Evolutionary conservation across 1,284 basidiomycete species (phyloP).

Genomic region (Rhodotorula sp.): DNA sequence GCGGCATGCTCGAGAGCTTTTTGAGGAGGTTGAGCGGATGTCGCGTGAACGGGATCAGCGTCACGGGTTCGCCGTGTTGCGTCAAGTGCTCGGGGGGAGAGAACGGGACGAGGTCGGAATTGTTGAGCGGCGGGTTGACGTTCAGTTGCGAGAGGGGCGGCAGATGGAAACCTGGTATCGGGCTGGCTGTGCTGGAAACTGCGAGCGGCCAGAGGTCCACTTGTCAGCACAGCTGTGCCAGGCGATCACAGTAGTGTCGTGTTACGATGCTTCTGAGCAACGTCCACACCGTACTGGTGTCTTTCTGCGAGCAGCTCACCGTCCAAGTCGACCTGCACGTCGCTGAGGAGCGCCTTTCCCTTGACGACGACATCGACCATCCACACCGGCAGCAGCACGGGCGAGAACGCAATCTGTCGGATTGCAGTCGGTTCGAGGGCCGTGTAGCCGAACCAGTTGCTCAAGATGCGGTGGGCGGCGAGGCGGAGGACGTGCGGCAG

Average conservation of each 20-base stretch:
- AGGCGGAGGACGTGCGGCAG: slow-evolving; percentile 17
- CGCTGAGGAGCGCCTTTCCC: slow-evolving; percentile 19
- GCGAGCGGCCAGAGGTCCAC: too few relatives aligned
- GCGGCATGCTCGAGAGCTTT: slow-evolving; percentile 21
- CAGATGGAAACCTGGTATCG: slow-evolving; percentile 29
- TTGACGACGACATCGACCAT: slow-evolving; percentile 27
- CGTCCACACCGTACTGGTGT: too few relatives aligned
- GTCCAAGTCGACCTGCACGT: slow-evolving; percentile 17
- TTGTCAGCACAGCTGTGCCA: neutral
- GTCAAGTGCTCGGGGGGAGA: slow-evolving; percentile 11
- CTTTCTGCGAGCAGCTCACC: slow-evolving; percentile 6
- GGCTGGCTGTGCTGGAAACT: neutral
- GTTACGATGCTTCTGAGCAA: too few relatives aligned
- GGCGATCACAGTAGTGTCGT: too few relatives aligned
- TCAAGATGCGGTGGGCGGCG: slow-evolving; percentile 13
- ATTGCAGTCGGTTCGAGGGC: slow-evolving; percentile 16
- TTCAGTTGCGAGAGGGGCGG: slow-evolving; percentile 28
- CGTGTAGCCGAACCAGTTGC: slow-evolving; percentile 16
- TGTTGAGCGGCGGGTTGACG: slow-evolving; percentile 12
- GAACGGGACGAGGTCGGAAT: slow-evolving; percentile 17
- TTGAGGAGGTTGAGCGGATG: slow-evolving; percentile 24
- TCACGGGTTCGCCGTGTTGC: slow-evolving; percentile 11
- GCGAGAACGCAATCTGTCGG: slow-evolving; percentile 12
- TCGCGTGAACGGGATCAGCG: slow-evolving; percentile 27
- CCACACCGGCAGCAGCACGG: slow-evolving; percentile 32